These are phyloP conservation scores for Talaromyces amestolkiae DNA, from an alignment of 2,329 filamentous ascomycete genomes.

Conservation along the genomic window DNA sequence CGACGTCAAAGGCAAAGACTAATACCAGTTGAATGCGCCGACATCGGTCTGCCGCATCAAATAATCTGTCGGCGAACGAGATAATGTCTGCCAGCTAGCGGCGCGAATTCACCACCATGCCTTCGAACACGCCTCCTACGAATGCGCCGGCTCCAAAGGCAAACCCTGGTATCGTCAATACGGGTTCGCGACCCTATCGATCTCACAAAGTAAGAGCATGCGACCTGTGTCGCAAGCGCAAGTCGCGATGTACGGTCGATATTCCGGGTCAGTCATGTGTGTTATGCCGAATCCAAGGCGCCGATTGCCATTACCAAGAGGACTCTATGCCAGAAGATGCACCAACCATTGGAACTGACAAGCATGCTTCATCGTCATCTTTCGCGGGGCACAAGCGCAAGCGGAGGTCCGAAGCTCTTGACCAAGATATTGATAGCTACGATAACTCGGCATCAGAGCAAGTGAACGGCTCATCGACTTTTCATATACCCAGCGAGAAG, in stretches of 20 bases:
- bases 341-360: constrained; percentile 27
- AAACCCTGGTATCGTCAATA: constrained; percentile 38
- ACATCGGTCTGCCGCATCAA: constrained; percentile 11
- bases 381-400: constrained; percentile 36
- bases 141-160: constrained; percentile 28
- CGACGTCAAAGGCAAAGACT: background rate
- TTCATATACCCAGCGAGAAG: constrained; percentile 27
- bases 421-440: constrained; percentile 23
- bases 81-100: constrained; percentile 9
- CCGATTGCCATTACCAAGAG: constrained; percentile 57
- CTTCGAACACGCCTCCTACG: constrained; percentile 19
- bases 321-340: constrained; percentile 30
- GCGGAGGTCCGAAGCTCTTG: constrained; percentile 31
- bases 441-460: constrained; percentile 22
- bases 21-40: constrained; percentile 7
- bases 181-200: constrained; percentile 55
- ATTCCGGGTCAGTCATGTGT: constrained; percentile 53
- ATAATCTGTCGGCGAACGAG: background rate
- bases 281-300: constrained; percentile 58
- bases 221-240: constrained; percentile 58
- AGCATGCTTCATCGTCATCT: constrained; percentile 29
- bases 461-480: constrained; percentile 25
- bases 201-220: constrained; percentile 63
- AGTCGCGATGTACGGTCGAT: constrained; percentile 61
- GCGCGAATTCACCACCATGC: constrained; percentile 7